A percentile compares a stretch with the other conserved stretches of the same genome.
Conservation (phyloP, 257 asterid genomes). For the Solanum piurae region DNA sequence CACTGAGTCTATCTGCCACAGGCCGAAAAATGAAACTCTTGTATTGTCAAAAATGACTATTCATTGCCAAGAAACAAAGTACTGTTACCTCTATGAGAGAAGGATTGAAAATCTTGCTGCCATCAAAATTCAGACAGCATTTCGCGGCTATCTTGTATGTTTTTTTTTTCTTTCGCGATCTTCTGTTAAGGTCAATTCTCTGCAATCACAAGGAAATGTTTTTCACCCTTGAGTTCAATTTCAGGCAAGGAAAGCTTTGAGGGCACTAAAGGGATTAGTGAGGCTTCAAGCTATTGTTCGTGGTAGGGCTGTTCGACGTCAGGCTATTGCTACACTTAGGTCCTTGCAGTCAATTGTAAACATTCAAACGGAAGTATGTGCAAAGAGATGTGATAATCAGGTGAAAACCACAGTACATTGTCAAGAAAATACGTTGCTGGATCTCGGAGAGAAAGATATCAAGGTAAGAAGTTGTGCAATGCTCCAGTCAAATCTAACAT, state of each 20-base stretch:
- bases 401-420: constrained; percentile 20
- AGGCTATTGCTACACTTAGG: constrained; percentile 71
- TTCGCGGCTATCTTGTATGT: constrained; percentile 72
- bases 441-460: constrained; percentile 50
- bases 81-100: not conserved
- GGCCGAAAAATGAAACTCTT: constrained; percentile 3
- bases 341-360: constrained; percentile 78
- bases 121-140: constrained; percentile 67
- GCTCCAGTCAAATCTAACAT: not conserved
- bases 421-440: constrained; percentile 27
- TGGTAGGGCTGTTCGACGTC: constrained; percentile 85
- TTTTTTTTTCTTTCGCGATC: not conserved
- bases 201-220: not conserved
- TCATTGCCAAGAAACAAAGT: not conserved
- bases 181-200: not conserved
- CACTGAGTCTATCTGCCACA: constrained; percentile 3
- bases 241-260: constrained; percentile 82
- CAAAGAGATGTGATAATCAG: constrained; percentile 44
- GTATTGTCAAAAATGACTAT: constrained; percentile 7
- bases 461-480: constrained; percentile 28
- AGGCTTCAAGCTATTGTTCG: constrained; percentile 93
- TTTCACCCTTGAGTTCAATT: not conserved
- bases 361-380: constrained; percentile 72
- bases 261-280: constrained; percentile 79
- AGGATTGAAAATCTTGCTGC: constrained; percentile 36